Base-by-base conservation (phyloP, 495 filamentous ascomycete species). In the Darksidea phi region DNA sequence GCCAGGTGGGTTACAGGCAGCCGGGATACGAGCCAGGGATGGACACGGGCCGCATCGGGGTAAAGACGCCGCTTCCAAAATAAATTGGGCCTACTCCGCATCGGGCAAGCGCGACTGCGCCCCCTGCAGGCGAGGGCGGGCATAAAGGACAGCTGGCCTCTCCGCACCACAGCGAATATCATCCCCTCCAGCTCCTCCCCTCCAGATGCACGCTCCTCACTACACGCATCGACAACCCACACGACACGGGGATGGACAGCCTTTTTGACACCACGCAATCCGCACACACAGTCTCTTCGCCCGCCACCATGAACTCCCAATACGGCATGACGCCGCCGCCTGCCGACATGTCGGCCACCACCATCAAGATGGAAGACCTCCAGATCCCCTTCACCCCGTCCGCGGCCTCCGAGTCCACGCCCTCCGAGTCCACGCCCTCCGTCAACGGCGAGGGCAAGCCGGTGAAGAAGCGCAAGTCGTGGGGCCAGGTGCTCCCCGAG, bases 391-490 rank as follows among this genome's bases (percentile, higher is more conserved):
- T 43, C 32, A 21, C 49, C 36, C 17, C 49, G 23, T 55, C 63
- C 13, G 51, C 28, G 28, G 28, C 28, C n/a, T n/a, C n/a, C n/a
- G n/a, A n/a, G n/a, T n/a, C n/a, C n/a, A n/a, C n/a, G n/a, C n/a
- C n/a, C n/a, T n/a, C n/a, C n/a, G n/a, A n/a, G 8, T 18, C 17
- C 6, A 15, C 18, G 8, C 21, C 49, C 38, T 36, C 50, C 13
- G 23, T 54, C 45, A 15, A 32, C 28, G 28, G 28, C 49, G 51
- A 61, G 18, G 18, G 24, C 23, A 95, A 89, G 79, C 84, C 86
- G 1, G 75, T 80, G 41, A 97, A 97, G 86, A 98, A 98, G 82
- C 82, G 94, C 74, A 98, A 97, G 80, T 96, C 93, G 59, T 98
- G 94, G 94, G 94, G 94, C 66, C 94, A 98, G 76, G 88, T 95